A percentile compares a stretch with the other conserved stretches of the same genome.
phyloP scores from a whole-genome alignment of 176 grass and related monocot genomes.

The Hyparrhenia diplandra region DNA sequence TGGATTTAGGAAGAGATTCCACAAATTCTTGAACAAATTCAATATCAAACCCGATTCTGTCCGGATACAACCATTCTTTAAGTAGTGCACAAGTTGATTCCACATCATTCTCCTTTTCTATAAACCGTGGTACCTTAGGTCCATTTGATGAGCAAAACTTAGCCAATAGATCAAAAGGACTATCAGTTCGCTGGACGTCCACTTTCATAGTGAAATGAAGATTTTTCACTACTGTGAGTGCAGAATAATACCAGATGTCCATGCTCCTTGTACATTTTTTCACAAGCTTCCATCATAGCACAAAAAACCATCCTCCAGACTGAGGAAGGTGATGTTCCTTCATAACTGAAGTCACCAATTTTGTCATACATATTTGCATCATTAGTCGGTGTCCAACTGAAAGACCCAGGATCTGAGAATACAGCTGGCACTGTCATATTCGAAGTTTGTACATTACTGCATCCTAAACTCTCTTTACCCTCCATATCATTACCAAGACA shows the following conservation, averaged over 20 bases:
- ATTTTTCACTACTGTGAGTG: constrained; percentile 38
- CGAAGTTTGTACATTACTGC: constrained; percentile 20
- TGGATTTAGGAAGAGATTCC: constrained; percentile 78
- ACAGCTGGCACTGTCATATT: constrained; percentile 4
- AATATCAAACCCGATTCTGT: constrained; percentile 83
- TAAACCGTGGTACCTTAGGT: constrained; percentile 37
- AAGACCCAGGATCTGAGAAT: constrained; percentile 22
- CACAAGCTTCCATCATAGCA: constrained; percentile 71
- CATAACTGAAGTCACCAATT: constrained; percentile 87
- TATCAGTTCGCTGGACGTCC: constrained; percentile 32
- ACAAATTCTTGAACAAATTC: constrained; percentile 96
- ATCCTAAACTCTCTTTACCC: constrained; percentile 34
- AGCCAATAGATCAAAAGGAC: constrained; percentile 41
- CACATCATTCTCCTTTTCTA: constrained; percentile 64
- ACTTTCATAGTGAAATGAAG: constrained; percentile 33
- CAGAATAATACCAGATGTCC: constrained; percentile 74
- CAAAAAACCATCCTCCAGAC: constrained; percentile 80
- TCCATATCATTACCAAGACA: constrained; percentile 45
- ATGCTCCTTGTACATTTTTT: constrained; percentile 69
- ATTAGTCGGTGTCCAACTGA: constrained; percentile 18
- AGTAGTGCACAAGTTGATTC: constrained; percentile 52
- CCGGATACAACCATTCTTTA: constrained; percentile 78
- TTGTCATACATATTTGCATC: constrained; percentile 46
- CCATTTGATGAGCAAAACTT: constrained; percentile 71
- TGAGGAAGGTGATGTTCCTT: constrained; percentile 66